Base-by-base conservation (phyloP, 169 alveolate species). In the Plasmodium ovale region DNA sequence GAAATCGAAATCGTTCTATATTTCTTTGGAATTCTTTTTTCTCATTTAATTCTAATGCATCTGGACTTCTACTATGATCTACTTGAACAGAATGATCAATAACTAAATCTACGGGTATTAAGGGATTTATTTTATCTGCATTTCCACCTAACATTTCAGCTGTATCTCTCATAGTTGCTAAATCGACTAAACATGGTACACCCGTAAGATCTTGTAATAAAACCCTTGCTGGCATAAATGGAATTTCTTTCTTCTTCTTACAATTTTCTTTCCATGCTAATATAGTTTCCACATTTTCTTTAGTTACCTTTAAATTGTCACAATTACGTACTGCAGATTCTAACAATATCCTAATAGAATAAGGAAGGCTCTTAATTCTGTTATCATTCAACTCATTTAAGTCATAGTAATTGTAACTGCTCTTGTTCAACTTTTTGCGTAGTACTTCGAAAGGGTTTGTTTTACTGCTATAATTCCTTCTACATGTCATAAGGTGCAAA, bases 141-240 rank as follows among this genome's bases (percentile, higher is more conserved):
- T 96, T 97, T 62, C 97, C 97, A 0, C 99, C 99, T 14, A 96
- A 68, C 67, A 92, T 72, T 47, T 93, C 96, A 89, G 97, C 96
- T 49, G 98, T 98, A 82, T 97, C 99, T 74, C 99, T 97, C 99
- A 98, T 98, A 6, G 99, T 99, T 2, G 99, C 99, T 42, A 98
- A 94, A 91, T 98, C 99, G 25, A 97, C 99, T 42, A 97, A 95
- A 33, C 99, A 97, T 1, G 99, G 99, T 4, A 98, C 99, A 25
- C 99, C 99, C 12, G 99, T 97, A 93, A 97, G 95, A 82, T 98
- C 99, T 93, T 98, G 98, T 25, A 98, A 93, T 49, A 98, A 91
- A 49, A 98, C 99, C 44, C 99, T 89, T 1, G 99, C 97, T 56
- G 99, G 99, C 77, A 95, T 95, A 95, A 97, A 98, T n/a, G 99